Evolutionary conservation across 495 filamentous ascomycete genomes (phyloP).

Genomic region (Penicillium paradoxum): DNA sequence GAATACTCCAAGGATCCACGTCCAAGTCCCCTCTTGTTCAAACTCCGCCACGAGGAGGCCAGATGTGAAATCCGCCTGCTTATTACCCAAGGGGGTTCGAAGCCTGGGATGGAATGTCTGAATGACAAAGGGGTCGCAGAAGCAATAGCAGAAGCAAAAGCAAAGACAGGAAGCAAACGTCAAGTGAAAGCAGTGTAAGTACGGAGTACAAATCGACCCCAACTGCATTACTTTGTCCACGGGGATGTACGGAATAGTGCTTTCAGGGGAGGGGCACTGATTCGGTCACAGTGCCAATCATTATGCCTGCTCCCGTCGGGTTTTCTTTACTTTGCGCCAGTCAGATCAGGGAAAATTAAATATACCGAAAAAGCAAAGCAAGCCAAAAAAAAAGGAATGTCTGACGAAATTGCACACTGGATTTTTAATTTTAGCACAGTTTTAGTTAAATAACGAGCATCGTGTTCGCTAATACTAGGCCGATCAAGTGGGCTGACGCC

Average conservation of each 20-base stretch:
- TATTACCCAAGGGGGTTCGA: neutral
- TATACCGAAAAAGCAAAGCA: too few species aligned
- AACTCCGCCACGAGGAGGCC: slow-evolving; percentile 20
- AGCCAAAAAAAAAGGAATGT: slow-evolving; percentile 6
- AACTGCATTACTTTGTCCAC: neutral
- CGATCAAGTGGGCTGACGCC: slow-evolving; percentile 18
- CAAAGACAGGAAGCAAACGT: too few species aligned
- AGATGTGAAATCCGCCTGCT: slow-evolving; percentile 16
- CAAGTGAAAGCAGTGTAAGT: too few species aligned
- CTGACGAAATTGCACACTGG: neutral
- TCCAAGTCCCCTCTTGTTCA: slow-evolving; percentile 19
- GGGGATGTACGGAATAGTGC: neutral
- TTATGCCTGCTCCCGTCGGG: slow-evolving; percentile 11
- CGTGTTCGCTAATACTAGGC: slow-evolving; percentile 9
- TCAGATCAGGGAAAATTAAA: slow-evolving; percentile 12
- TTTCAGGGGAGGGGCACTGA: slow-evolving; percentile 8
- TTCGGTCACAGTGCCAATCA: slow-evolving; percentile 13
- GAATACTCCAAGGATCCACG: slow-evolving; percentile 4
- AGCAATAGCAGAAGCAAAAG: neutral
- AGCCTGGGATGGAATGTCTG: slow-evolving; percentile 9
- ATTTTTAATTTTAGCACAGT: neutral
- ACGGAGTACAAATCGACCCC: slow-evolving; percentile 15
- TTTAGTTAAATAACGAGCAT: neutral
- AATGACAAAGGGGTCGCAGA: slow-evolving; percentile 8
- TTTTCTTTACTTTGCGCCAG: slow-evolving; percentile 14